A percentile compares a stretch with the other conserved stretches of the same genome.
phyloP scores from a whole-genome alignment of 306 rosid genomes.

The Morella rubra region DNA sequence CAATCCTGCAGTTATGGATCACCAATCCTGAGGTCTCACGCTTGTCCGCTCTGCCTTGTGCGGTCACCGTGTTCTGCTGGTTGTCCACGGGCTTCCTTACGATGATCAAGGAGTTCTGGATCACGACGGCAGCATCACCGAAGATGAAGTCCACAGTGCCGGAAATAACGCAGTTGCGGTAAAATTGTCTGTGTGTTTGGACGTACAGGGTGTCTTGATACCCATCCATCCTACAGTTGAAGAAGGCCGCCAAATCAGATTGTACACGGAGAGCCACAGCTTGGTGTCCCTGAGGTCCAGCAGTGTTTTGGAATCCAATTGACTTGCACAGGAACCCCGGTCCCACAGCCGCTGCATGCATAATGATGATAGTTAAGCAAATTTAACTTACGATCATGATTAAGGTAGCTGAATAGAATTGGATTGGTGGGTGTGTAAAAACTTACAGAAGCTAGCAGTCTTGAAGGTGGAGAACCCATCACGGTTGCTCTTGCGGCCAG shows the following conservation, averaged over 20 bases:
- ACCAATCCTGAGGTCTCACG: slow-evolving; percentile 37
- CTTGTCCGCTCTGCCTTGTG: slow-evolving; percentile 36
- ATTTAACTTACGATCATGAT: too few relatives aligned
- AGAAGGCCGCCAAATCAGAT: slow-evolving; percentile 50
- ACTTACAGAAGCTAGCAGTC: slow-evolving; percentile 55
- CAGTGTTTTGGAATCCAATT: slow-evolving; percentile 64
- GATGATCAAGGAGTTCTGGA: slow-evolving; percentile 58
- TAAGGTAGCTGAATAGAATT: too few relatives aligned
- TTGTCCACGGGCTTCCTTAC: slow-evolving; percentile 40
- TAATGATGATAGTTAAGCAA: neutral
- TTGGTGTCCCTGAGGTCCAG: slow-evolving; percentile 65
- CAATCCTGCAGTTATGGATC: slow-evolving; percentile 57
- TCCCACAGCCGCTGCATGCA: slow-evolving; percentile 40
- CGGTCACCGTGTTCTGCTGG: slow-evolving; percentile 54
- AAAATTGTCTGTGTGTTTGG: slow-evolving; percentile 63
- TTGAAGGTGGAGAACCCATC: slow-evolving; percentile 41
- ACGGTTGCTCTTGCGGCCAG: slow-evolving; percentile 39
- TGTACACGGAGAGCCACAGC: slow-evolving; percentile 78
- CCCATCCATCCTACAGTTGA: slow-evolving; percentile 58
- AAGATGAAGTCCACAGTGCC: slow-evolving; percentile 82
- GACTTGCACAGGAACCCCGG: slow-evolving; percentile 43
- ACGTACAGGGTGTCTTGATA: slow-evolving; percentile 68
- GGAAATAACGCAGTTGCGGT: slow-evolving; percentile 69
- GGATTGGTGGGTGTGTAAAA: neutral
- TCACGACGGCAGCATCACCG: slow-evolving; percentile 44